Conservation (phyloP, 208 protist genomes). For the Crithidia bombi region DNA sequence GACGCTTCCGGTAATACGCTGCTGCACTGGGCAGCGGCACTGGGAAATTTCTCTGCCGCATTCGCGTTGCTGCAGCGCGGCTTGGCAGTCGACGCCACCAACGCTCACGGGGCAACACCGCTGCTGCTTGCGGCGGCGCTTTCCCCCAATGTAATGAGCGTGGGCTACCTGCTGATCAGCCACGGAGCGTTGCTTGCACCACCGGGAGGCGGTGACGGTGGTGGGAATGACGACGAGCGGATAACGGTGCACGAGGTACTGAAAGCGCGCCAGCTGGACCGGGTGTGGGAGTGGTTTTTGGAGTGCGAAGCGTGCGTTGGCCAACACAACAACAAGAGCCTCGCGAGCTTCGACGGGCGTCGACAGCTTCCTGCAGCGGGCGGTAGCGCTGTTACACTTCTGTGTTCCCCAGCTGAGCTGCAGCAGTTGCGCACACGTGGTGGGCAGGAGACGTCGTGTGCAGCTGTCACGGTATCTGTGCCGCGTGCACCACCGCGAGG, state of each 20-base stretch:
- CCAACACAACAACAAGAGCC: neutral
- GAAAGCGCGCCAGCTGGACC: slow-evolving; percentile 14
- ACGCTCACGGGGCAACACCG: slow-evolving; percentile 53
- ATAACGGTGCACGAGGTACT: slow-evolving; percentile 43
- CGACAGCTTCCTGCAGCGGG: neutral
- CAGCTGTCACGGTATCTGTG: neutral
- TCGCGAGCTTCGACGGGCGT: neutral
- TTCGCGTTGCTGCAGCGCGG: slow-evolving; percentile 45
- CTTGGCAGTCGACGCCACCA: slow-evolving; percentile 42
- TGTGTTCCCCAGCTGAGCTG: slow-evolving; percentile 2
- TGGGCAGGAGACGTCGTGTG: neutral
- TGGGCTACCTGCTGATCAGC: slow-evolving; percentile 48
- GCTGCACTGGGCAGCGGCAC: slow-evolving; percentile 70
- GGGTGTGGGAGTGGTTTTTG: slow-evolving; percentile 24
- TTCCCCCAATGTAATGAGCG: slow-evolving; percentile 37
- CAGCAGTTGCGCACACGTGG: neutral
- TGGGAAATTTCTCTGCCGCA: slow-evolving; percentile 46
- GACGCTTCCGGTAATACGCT: slow-evolving; percentile 61
- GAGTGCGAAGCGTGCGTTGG: neutral
- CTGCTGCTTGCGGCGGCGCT: slow-evolving; percentile 63
- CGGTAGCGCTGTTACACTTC: neutral
- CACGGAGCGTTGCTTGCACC: slow-evolving; percentile 46
- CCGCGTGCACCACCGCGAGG: slow-evolving; percentile 6
- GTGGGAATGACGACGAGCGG: neutral
- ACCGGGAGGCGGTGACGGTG: neutral